Conservation (phyloP, 331 rosid genomes). For the Arachis monticola region DNA sequence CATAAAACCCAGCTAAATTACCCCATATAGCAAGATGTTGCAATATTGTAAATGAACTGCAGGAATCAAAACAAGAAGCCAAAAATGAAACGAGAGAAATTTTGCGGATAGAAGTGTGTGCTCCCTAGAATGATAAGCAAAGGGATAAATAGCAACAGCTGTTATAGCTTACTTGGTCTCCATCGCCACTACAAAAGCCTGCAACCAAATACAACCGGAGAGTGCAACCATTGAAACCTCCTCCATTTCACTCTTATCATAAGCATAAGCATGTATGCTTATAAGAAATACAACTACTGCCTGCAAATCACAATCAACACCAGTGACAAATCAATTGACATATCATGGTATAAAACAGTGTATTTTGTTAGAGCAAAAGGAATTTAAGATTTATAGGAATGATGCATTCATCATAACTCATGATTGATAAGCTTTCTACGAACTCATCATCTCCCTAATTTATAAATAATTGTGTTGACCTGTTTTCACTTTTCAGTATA, state of each 20-base stretch:
- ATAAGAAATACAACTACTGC: constrained; percentile 80
- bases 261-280: constrained; percentile 84
- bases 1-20: constrained; percentile 75
- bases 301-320: constrained; percentile 52
- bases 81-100: constrained; percentile 27
- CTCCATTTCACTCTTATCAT: constrained; percentile 89
- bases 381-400: constrained; percentile 10
- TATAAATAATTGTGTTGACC: no score
- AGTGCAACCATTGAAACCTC: constrained; percentile 91
- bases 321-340: constrained; percentile 28
- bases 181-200: constrained; percentile 81
- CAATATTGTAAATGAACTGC: constrained; percentile 86
- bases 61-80: constrained; percentile 46
- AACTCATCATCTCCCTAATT: no score
- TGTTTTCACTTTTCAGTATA: no score
- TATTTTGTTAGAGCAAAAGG: constrained; percentile 13
- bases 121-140: constrained; percentile 14
- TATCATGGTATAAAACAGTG: constrained; percentile 6
- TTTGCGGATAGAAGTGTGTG: constrained; percentile 16
- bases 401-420: constrained; percentile 2
- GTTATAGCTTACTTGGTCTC: constrained; percentile 83
- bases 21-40: constrained; percentile 93
- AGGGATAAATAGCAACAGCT: neutral
- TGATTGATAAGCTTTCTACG: constrained; percentile 24
- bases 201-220: constrained; percentile 96